These are phyloP conservation scores for Monilinia aucupariae DNA, from an alignment of 2,329 filamentous ascomycete species.

Conservation along the genomic window DNA sequence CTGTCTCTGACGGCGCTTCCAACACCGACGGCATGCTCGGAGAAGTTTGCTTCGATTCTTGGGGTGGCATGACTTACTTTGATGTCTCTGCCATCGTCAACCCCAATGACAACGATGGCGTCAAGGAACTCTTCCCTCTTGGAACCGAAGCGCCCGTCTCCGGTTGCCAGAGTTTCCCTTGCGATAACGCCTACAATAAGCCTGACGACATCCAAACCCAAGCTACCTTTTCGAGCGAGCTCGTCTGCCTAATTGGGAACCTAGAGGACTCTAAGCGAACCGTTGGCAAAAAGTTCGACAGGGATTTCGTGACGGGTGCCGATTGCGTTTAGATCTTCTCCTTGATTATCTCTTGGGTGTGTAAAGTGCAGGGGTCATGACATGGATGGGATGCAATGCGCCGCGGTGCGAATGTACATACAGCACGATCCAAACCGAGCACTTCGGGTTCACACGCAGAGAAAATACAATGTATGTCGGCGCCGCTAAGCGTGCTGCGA, in stretches of 20 bases:
- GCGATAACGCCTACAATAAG: slow-evolving; percentile 49
- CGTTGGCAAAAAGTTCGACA: neutral
- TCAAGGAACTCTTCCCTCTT: slow-evolving; percentile 51
- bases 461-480: slow-evolving; percentile 4
- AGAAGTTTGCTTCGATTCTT: slow-evolving; percentile 48
- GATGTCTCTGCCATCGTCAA: slow-evolving; percentile 55
- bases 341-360: neutral
- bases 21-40: slow-evolving; percentile 47
- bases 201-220: slow-evolving; percentile 53
- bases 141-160: slow-evolving; percentile 39
- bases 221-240: slow-evolving; percentile 43
- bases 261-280: slow-evolving; percentile 17
- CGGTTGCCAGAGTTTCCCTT: slow-evolving; percentile 49
- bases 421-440: too few species aligned
- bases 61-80: slow-evolving; percentile 47
- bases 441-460: neutral
- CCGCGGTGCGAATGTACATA: neutral
- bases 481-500: slow-evolving; percentile 12
- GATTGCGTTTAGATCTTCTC: neutral
- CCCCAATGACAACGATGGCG: slow-evolving; percentile 44
- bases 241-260: slow-evolving; percentile 41
- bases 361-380: neutral
- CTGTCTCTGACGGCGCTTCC: slow-evolving; percentile 42
- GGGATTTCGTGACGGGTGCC: neutral
- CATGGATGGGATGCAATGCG: neutral